Base-by-base conservation (phyloP, 1,284 basidiomycete genomes). In the Ganoderma lucidum region DNA sequence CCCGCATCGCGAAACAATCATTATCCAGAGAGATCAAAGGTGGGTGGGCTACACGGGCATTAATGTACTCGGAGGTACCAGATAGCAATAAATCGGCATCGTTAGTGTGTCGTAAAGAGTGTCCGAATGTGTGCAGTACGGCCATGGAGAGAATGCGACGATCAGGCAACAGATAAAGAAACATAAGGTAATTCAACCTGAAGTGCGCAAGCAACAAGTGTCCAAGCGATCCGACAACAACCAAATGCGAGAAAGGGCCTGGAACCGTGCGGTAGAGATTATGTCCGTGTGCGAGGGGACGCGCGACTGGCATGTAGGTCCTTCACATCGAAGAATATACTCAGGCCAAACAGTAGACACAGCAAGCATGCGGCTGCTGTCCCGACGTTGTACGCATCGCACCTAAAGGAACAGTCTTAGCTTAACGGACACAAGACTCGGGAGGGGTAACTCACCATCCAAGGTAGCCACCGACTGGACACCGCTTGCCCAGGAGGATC, bases 371-470 rank as follows among this genome's bases (percentile, higher is more conserved):
- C 84, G 37, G 85, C 83, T 14, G 90, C 90, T 1, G 86, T 84
- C 6, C 89, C 90, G 15, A 88, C 80, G 74, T 91, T 92, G 77
- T 90, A 93, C 6, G 87, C 88, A 73, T 88, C 88, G 77, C 90
- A 92, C 90, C 90, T 91, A 67, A n/a, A 70, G n/a, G 63, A 4
- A 45, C 30, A 14, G 14, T 5, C 9, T 61, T 23, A 61, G 59
- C 23, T 30, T 53, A 44, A 30, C 28, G 56, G 32, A 66, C 55
- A 69, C 44, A 42, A 19, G 28, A 19, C 19, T 48, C n/a, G 19
- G 39, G 5, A 8, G 60, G 55, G 45, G 65, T 19, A 64, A 84
- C 87, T 75, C 72, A 91, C 90, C 90, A 92, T 74, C 90, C 90
- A 62, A 87, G 81, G 74, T 86, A 91, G 19, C 78, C 80, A 8